A percentile compares a stretch with the other conserved stretches of the same genome.
Evolutionary conservation across 371 early-diverging fungal genomes (phyloP).

Genomic region (Coemansia sp.): DNA sequence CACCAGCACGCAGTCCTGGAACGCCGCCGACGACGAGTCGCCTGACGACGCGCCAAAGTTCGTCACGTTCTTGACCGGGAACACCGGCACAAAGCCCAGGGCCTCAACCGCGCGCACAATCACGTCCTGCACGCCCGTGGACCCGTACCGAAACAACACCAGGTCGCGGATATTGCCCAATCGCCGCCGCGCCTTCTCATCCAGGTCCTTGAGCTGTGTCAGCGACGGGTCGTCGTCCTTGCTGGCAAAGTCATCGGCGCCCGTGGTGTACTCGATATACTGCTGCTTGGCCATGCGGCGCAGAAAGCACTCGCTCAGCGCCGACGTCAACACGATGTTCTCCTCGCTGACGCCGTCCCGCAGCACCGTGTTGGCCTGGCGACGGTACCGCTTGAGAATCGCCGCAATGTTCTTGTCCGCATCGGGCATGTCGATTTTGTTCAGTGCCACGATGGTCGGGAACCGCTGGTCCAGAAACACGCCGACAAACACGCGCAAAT

Average conservation of each 20-base stretch:
- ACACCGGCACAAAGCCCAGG: conserved; percentile 67
- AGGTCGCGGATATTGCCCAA: conserved; percentile 77
- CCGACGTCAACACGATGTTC: conserved; percentile 69
- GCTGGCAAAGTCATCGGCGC: conserved; percentile 65
- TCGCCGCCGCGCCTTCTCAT: conserved; percentile 64
- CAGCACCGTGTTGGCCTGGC: neutral
- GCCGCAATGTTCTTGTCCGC: conserved; percentile 75
- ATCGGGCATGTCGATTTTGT: conserved; percentile 82
- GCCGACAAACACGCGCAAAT: conserved; percentile 58
- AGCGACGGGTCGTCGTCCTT: conserved; percentile 16
- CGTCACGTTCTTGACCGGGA: conserved; percentile 71
- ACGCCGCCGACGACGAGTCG: conserved; percentile 35
- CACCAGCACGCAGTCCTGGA: conserved; percentile 70
- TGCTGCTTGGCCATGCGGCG: conserved; percentile 67
- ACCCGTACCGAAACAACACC: conserved; percentile 76
- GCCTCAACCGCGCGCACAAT: conserved; percentile 62
- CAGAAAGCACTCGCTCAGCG: conserved; percentile 75
- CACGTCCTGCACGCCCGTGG: conserved; percentile 72
- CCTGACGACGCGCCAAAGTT: conserved; percentile 56
- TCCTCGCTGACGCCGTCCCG: conserved; percentile 49
- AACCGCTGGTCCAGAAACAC: conserved; percentile 74
- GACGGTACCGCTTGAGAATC: conserved; percentile 67
- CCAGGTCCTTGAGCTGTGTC: conserved; percentile 53
- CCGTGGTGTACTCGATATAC: conserved; percentile 66
- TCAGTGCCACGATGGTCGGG: conserved; percentile 77